Conservation (phyloP, 495 filamentous ascomycete genomes). For the Aspergillus wentii region DNA sequence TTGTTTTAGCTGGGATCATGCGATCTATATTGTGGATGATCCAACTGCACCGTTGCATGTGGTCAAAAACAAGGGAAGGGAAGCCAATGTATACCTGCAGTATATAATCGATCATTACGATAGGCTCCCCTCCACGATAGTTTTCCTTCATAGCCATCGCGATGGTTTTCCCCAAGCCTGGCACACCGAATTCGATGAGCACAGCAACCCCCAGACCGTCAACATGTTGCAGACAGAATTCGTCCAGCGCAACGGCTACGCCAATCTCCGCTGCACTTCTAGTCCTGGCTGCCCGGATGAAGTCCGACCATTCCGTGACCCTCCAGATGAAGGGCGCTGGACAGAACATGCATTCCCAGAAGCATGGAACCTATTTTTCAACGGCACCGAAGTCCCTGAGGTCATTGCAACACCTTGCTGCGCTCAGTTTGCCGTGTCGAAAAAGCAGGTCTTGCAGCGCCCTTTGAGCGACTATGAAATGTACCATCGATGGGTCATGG, state of each 20-base stretch:
- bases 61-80: constrained; percentile 42
- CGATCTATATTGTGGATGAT: constrained; percentile 59
- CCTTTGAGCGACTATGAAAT: constrained; percentile 48
- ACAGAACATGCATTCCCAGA: constrained; percentile 23
- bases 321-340: constrained; percentile 9
- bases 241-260: constrained; percentile 40
- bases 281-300: constrained; percentile 41
- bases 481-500: constrained; percentile 56
- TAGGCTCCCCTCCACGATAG: constrained; percentile 39
- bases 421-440: constrained; percentile 64
- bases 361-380: constrained; percentile 43
- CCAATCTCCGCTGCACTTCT: constrained; percentile 43
- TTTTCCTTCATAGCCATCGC: constrained; percentile 47
- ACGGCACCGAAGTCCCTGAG: constrained; percentile 37
- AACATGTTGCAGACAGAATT: constrained; percentile 33
- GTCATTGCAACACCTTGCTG: constrained; percentile 55
- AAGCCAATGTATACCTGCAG: constrained; percentile 45
- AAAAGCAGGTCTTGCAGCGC: constrained; percentile 43
- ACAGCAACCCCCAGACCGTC: constrained; percentile 38
- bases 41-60: constrained; percentile 34
- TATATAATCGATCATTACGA: constrained; percentile 49
- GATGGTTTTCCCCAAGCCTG: constrained; percentile 29
- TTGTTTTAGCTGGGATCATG: constrained; percentile 33
- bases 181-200: constrained; percentile 40
- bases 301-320: constrained; percentile 30